A percentile compares a stretch with the other conserved stretches of the same genome.
phyloP scores from a whole-genome alignment of 768 basidiomycete genomes.

The Tricholoma furcatifolium region DNA sequence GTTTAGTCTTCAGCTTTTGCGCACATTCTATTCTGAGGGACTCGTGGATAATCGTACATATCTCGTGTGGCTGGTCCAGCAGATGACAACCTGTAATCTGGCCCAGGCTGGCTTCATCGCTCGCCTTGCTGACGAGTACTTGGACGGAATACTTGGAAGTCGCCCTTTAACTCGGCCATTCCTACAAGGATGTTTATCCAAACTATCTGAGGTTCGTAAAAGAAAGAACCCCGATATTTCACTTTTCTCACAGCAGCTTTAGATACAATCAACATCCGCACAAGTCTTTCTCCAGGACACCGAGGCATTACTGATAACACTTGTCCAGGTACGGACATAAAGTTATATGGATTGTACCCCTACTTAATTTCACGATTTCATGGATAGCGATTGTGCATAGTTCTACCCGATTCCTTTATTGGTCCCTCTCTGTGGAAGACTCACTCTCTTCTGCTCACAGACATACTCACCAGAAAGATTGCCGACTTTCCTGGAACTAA shows the following conservation, averaged over 20 bases:
- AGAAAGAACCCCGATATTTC: not conserved
- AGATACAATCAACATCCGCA: slow-evolving; percentile 57
- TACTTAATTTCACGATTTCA: not conserved
- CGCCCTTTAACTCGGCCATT: slow-evolving; percentile 72
- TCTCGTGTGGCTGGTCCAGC: slow-evolving; percentile 76
- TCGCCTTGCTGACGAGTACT: slow-evolving; percentile 77
- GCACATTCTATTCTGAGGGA: slow-evolving; percentile 77
- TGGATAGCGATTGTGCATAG: slow-evolving; percentile 64
- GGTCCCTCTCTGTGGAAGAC: slow-evolving; percentile 67
- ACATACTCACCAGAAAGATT: slow-evolving; percentile 44
- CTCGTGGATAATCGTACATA: slow-evolving; percentile 79
- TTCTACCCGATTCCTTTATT: slow-evolving; percentile 72
- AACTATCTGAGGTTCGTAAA: slow-evolving; percentile 58
- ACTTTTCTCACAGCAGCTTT: not conserved
- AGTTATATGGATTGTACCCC: not conserved
- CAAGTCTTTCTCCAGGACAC: slow-evolving; percentile 56
- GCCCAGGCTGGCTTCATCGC: slow-evolving; percentile 79
- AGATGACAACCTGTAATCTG: slow-evolving; percentile 74
- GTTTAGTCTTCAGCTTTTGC: slow-evolving; percentile 58
- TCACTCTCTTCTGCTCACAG: slow-evolving; percentile 46
- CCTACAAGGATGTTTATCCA: slow-evolving; percentile 66
- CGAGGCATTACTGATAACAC: slow-evolving; percentile 48
- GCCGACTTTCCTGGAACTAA: slow-evolving; percentile 27
- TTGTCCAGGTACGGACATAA: slow-evolving; percentile 54
- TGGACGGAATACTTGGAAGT: slow-evolving; percentile 63